phyloP scores from a whole-genome alignment of 1,284 basidiomycete genomes.

The Pseudomicrostroma phylloplanum region DNA sequence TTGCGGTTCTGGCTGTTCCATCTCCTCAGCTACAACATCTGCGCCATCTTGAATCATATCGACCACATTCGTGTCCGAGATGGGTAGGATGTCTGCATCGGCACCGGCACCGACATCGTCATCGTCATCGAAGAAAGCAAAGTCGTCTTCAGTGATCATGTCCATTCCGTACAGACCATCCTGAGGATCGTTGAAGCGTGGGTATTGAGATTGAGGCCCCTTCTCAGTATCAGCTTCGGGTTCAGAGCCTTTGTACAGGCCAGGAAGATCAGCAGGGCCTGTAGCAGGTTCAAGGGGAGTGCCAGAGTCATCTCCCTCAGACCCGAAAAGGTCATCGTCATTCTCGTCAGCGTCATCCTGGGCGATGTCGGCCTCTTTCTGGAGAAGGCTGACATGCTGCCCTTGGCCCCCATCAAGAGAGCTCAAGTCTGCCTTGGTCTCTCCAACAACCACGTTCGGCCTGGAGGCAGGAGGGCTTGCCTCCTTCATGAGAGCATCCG shows the following conservation, averaged over 20 bases:
- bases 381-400: neutral
- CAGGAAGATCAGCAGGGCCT: neutral
- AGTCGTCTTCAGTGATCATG: constrained; percentile 43
- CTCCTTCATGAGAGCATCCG: neutral
- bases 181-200: neutral
- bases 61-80: too few species aligned
- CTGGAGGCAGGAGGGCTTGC: neutral
- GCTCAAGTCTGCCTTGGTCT: too few species aligned
- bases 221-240: neutral
- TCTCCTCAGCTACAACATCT: too few species aligned
- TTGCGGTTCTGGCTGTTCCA: neutral
- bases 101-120: constrained; percentile 3
- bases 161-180: constrained; percentile 14
- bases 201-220: neutral
- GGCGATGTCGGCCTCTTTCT: neutral
- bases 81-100: too few species aligned
- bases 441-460: neutral
- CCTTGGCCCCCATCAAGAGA: neutral
- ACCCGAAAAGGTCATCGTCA: constrained; percentile 5
- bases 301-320: neutral
- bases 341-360: neutral
- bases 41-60: too few species aligned
- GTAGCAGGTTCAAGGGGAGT: neutral
- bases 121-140: constrained; percentile 42
- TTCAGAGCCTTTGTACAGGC: neutral